Evolutionary conservation across 2,329 filamentous ascomycete genomes (phyloP).

Genomic region (Diplocarpon rosae): DNA sequence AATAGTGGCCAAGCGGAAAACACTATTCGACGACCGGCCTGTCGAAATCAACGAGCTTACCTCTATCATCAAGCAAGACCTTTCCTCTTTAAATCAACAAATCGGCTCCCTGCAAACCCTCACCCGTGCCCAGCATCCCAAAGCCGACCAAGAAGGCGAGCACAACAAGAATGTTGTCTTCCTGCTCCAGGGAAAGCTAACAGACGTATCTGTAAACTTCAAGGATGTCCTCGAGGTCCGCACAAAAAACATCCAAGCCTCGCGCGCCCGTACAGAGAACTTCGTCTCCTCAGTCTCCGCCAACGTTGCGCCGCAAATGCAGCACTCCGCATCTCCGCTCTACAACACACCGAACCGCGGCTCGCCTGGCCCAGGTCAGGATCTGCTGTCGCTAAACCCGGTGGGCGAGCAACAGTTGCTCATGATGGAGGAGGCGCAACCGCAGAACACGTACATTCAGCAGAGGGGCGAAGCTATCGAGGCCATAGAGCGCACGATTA

Average conservation of each 20-base stretch:
- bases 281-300: slow-evolving; percentile 86
- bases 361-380: slow-evolving; percentile 51
- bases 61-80: slow-evolving; percentile 95
- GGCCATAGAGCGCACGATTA: slow-evolving; percentile 90
- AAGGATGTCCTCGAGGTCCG: slow-evolving; percentile 94
- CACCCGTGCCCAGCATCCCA: slow-evolving; percentile 65
- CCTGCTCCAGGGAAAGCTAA: slow-evolving; percentile 80
- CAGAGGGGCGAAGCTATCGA: slow-evolving; percentile 93
- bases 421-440: slow-evolving; percentile 86
- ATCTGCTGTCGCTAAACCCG: slow-evolving; percentile 76
- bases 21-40: slow-evolving; percentile 90
- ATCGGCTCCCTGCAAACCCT: slow-evolving; percentile 75
- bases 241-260: slow-evolving; percentile 96
- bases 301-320: slow-evolving; percentile 55
- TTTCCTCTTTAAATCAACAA: slow-evolving; percentile 74
- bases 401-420: slow-evolving; percentile 79
- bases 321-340: slow-evolving; percentile 71
- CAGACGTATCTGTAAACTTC: slow-evolving; percentile 88
- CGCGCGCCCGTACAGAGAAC: slow-evolving; percentile 83
- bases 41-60: slow-evolving; percentile 96
- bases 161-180: slow-evolving; percentile 98
- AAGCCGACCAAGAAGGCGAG: slow-evolving; percentile 72
- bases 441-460: slow-evolving; percentile 80
- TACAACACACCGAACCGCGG: slow-evolving; percentile 68
- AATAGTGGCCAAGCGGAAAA: slow-evolving; percentile 84